Percentiles rank a stretch among this genome's conserved stretches.
Conservation (phyloP, 2,329 filamentous ascomycete species). For the Neonectria sp. region DNA sequence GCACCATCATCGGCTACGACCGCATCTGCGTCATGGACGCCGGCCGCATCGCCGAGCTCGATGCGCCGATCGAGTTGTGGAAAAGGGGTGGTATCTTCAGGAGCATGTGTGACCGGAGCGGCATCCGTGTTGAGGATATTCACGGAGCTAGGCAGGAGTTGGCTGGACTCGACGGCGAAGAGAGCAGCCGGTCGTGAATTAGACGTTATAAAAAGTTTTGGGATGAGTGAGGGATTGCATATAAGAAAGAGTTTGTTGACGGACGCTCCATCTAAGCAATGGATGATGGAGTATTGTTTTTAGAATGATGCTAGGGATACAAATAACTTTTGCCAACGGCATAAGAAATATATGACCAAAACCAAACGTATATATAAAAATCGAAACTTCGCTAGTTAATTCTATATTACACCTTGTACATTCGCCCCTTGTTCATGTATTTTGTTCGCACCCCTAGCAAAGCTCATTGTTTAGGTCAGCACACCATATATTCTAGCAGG, state of each 20-base stretch:
- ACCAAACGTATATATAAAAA: no score
- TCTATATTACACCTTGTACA: neutral
- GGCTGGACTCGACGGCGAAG: conserved; percentile 27
- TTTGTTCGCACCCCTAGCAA: no score
- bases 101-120: conserved; percentile 90
- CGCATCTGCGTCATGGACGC: conserved; percentile 97
- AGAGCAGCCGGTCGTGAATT: conserved; percentile 4
- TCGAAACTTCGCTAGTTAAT: no score
- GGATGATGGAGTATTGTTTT: neutral
- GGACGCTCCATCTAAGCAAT: neutral
- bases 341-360: neutral
- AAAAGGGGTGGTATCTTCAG: conserved; percentile 84
- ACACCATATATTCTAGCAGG: neutral
- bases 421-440: no score
- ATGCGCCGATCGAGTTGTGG: conserved; percentile 82
- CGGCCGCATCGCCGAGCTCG: conserved; percentile 89
- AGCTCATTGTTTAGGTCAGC: neutral
- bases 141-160: conserved; percentile 57
- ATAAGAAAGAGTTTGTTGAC: neutral
- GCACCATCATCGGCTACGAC: conserved; percentile 95
- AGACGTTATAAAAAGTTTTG: neutral
- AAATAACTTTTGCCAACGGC: neutral
- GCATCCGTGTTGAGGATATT: conserved; percentile 76
- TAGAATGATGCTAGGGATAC: neutral
- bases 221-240: neutral